Evolutionary conservation across 2,329 filamentous ascomycete genomes (phyloP).

Genomic region (Chrysoporthe deuterocubensis): DNA sequence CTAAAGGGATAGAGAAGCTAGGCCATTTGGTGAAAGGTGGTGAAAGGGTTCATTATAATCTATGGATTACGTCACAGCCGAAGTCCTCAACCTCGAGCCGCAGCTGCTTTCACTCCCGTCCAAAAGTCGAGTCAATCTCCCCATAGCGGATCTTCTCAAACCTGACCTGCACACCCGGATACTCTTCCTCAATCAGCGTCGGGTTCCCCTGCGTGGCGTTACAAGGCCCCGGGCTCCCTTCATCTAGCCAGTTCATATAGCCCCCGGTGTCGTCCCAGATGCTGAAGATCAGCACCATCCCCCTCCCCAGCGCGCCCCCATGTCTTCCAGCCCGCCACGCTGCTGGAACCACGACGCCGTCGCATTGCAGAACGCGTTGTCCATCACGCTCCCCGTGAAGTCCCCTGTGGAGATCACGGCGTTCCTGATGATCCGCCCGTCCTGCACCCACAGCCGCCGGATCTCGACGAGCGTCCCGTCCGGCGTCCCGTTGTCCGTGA

Average conservation of each 20-base stretch:
- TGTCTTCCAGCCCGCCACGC: constrained; percentile 45
- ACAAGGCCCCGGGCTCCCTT: constrained; percentile 56
- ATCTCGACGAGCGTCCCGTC: constrained; percentile 46
- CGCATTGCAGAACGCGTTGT: constrained; percentile 35
- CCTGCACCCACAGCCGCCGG: constrained; percentile 54
- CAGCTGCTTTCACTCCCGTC: not conserved
- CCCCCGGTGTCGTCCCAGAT: constrained; percentile 59
- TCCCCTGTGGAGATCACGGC: constrained; percentile 34
- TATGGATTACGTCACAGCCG: not conserved
- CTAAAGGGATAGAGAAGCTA: too few species aligned
- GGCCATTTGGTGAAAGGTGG: too few species aligned
- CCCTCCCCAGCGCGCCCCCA: constrained; percentile 50
- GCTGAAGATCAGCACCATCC: constrained; percentile 58
- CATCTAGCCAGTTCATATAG: constrained; percentile 63
- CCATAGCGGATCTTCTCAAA: constrained; percentile 63
- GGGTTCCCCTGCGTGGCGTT: constrained; percentile 58
- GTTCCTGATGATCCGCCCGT: constrained; percentile 50
- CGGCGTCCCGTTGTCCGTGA: constrained; percentile 39
- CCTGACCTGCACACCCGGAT: constrained; percentile 53
- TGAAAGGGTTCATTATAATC: not conserved
- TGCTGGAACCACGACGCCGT: constrained; percentile 34
- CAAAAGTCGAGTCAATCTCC: constrained; percentile 55
- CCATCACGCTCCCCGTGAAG: constrained; percentile 36
- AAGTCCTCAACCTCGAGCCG: not conserved
- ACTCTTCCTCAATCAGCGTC: constrained; percentile 45